Conservation (phyloP, 306 rosid genomes). For the Carpinus fangiana region DNA sequence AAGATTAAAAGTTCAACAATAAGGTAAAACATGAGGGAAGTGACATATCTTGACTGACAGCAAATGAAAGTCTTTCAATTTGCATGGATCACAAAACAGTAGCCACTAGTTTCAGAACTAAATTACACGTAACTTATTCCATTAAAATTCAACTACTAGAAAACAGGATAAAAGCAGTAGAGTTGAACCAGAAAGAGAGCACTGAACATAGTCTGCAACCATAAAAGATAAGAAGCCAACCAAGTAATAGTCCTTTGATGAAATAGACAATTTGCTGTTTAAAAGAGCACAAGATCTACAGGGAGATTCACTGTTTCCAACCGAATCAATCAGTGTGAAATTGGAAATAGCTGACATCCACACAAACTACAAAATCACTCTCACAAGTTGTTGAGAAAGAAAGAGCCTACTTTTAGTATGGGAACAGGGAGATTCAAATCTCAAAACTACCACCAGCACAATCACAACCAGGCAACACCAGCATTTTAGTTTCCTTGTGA, state of each 20-base stretch:
- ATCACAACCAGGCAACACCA: neutral
- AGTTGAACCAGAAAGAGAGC: neutral
- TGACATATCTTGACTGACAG: neutral
- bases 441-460: neutral
- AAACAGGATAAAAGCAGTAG: neutral
- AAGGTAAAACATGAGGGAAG: slow-evolving; percentile 17
- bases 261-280: neutral
- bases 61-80: neutral
- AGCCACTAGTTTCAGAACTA: neutral
- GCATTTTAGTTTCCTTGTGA: neutral
- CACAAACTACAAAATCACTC: slow-evolving; percentile 17
- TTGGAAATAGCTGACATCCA: neutral
- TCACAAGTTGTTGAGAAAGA: slow-evolving; percentile 5
- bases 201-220: neutral
- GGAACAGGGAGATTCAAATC: neutral
- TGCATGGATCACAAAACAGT: neutral
- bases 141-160: slow-evolving; percentile 8
- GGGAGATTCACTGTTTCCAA: neutral
- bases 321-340: neutral
- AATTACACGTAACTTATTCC: neutral
- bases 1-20: slow-evolving; percentile 30
- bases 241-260: neutral
- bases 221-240: neutral
- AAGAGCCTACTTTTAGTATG: slow-evolving; percentile 1
- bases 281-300: neutral